phyloP scores from a whole-genome alignment of 768 basidiomycete species.

The Tricholomella constricta region DNA sequence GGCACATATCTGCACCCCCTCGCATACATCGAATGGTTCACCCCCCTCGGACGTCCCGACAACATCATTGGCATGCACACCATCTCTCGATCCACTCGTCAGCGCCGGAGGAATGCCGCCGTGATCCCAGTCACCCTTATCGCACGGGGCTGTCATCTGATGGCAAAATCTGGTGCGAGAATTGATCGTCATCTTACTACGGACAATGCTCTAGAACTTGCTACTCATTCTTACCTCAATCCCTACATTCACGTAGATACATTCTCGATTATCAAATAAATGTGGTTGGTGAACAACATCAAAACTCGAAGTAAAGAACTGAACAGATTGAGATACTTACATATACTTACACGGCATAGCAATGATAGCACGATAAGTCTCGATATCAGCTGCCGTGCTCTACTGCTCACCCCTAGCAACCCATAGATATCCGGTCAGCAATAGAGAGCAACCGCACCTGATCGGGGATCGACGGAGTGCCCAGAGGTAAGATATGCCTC shows the following conservation, averaged over 20 bases:
- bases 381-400: too few species aligned
- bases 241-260: slow-evolving; percentile 18
- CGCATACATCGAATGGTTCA: slow-evolving; percentile 10
- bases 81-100: slow-evolving; percentile 20
- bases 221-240: slow-evolving; percentile 13
- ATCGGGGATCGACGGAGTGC: too few species aligned
- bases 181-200: slow-evolving; percentile 17
- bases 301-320: too few species aligned
- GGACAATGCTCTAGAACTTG: slow-evolving; percentile 18
- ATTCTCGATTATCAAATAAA: slow-evolving; percentile 8
- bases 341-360: too few species aligned
- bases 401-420: too few species aligned
- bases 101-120: slow-evolving; percentile 16
- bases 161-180: slow-evolving; percentile 8
- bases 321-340: too few species aligned
- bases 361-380: too few species aligned
- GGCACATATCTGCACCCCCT: slow-evolving; percentile 1
- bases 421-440: too few species aligned
- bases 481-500: too few species aligned
- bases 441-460: too few species aligned
- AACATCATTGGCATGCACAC: slow-evolving; percentile 18
- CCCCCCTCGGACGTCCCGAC: neutral
- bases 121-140: slow-evolving; percentile 15
- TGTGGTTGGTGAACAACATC: too few species aligned
- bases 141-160: slow-evolving; percentile 21